Conservation (phyloP, 139 green algal species). For the Penium margaritaceum region DNA sequence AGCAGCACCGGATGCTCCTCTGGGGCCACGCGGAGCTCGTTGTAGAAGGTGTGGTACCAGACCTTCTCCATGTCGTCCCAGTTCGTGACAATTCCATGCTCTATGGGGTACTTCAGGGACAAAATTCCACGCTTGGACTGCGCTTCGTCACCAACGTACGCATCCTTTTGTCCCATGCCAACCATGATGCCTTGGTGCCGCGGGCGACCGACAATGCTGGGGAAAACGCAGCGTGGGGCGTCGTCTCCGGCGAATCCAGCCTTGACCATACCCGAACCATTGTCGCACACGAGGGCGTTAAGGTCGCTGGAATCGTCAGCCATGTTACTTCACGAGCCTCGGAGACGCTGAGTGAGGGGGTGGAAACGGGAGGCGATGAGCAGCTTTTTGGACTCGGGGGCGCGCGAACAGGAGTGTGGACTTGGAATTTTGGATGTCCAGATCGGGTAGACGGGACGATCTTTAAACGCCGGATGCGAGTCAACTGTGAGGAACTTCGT, state of each 20-base stretch:
- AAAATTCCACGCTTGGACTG: conserved; percentile 95
- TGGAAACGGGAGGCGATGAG: no score
- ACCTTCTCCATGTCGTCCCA: conserved; percentile 99
- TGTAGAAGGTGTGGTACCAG: conserved; percentile 99
- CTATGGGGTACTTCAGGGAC: conserved; percentile 92
- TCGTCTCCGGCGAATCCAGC: conserved; percentile 94
- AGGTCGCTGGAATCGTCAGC: conserved; percentile 36
- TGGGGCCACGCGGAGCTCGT: conserved; percentile 95
- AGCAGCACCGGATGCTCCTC: conserved; percentile 98
- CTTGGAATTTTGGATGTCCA: no score
- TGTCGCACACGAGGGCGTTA: conserved; percentile 51
- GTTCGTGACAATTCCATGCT: conserved; percentile 84
- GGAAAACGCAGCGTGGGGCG: conserved; percentile 88
- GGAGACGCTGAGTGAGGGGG: no score
- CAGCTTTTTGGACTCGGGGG: no score
- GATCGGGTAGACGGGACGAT: no score
- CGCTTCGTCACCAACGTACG: conserved; percentile 95
- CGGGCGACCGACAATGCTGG: conserved; percentile 90
- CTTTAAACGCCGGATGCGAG: no score
- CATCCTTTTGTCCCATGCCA: conserved; percentile 89
- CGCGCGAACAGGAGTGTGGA: no score
- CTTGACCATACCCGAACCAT: conserved; percentile 54
- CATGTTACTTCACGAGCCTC: no score
- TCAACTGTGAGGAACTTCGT: no score
- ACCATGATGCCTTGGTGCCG: conserved; percentile 87